Conservation (phyloP, 371 early-diverging fungal species). For the Entomophthora muscae region DNA sequence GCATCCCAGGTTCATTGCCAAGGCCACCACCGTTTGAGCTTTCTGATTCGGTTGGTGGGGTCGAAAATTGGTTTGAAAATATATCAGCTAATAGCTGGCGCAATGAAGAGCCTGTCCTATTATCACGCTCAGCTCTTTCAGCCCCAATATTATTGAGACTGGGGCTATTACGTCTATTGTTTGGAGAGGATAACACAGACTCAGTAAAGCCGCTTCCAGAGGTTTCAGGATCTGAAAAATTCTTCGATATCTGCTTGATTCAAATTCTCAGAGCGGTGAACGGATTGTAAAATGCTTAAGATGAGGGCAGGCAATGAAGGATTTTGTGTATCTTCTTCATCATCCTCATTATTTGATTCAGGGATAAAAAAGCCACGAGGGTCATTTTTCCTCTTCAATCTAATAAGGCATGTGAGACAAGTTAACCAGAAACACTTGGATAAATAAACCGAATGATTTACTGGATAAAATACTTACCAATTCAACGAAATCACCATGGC, state of each 20-base stretch:
- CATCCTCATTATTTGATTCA: neutral
- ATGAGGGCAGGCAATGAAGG: neutral
- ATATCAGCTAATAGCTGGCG: neutral
- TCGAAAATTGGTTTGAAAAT: neutral
- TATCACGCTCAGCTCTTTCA: neutral
- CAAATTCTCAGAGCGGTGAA: neutral
- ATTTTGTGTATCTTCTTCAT: neutral
- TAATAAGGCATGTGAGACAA: too few relatives aligned
- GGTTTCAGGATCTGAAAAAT: neutral
- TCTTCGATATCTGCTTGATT: neutral
- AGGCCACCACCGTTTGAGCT: neutral
- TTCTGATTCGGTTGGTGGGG: constrained; percentile 1
- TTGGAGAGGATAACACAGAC: neutral
- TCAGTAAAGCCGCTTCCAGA: neutral
- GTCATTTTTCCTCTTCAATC: neutral
- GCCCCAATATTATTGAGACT: neutral
- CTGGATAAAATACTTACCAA: constrained; percentile 28
- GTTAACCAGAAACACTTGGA: too few relatives aligned
- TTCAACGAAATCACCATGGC: constrained; percentile 43
- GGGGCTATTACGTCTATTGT: neutral
- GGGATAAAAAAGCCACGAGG: neutral
- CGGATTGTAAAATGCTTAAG: neutral
- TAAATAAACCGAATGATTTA: too few relatives aligned
- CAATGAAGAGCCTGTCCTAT: neutral
- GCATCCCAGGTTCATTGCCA: neutral